A percentile compares a stretch with the other conserved stretches of the same genome.
These are phyloP conservation scores for Nepenthes mirabilis DNA, from an alignment of 148 eudicot species.

Conservation along the genomic window DNA sequence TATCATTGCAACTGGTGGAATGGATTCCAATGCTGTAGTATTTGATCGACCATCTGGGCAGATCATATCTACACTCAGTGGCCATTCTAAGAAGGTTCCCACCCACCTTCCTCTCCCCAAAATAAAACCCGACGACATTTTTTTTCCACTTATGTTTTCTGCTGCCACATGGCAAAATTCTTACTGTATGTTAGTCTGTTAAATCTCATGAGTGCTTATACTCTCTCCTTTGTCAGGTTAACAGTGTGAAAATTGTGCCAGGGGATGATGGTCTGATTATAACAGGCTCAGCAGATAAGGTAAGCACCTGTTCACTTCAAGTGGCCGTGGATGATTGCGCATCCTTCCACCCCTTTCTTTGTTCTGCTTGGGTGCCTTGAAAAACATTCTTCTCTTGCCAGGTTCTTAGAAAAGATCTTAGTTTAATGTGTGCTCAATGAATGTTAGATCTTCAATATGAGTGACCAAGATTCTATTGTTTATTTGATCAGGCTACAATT, in stretches of 20 bases:
- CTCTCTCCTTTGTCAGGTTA: slow-evolving; percentile 35
- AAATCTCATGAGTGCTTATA: background rate
- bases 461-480: background rate
- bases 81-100: slow-evolving; percentile 89
- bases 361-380: too few relatives aligned
- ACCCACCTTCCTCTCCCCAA: background rate
- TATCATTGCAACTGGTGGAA: slow-evolving; percentile 80
- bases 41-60: slow-evolving; percentile 73
- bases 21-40: slow-evolving; percentile 71
- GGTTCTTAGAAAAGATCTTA: too few relatives aligned
- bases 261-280: slow-evolving; percentile 54
- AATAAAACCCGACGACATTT: background rate
- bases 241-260: slow-evolving; percentile 61
- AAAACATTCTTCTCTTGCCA: too few relatives aligned
- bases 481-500: slow-evolving; percentile 1
- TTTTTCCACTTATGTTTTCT: background rate
- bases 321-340: too few relatives aligned
- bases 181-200: background rate
- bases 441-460: too few relatives aligned
- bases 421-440: too few relatives aligned
- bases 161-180: background rate
- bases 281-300: slow-evolving; percentile 94
- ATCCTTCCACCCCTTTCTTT: too few relatives aligned
- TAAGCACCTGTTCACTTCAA: slow-evolving; percentile 5
- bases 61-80: slow-evolving; percentile 81